These are phyloP conservation scores for Cichorium intybus DNA, from an alignment of 140 eudicot genomes.

Conservation along the genomic window DNA sequence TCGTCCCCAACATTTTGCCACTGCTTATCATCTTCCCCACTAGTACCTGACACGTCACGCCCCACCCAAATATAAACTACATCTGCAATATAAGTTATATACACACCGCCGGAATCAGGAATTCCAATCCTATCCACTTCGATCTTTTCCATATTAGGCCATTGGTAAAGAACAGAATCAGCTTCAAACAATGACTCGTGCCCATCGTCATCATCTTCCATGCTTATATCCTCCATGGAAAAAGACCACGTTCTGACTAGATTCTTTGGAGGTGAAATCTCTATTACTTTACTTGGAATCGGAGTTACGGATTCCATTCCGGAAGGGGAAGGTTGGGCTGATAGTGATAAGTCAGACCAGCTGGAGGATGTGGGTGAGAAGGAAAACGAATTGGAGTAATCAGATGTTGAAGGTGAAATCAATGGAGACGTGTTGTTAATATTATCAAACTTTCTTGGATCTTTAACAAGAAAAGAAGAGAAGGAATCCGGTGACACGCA, in stretches of 20 bases:
- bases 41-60: constrained; percentile 25
- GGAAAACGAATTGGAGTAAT: constrained; percentile 70
- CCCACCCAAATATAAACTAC: constrained; percentile 66
- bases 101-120: constrained; percentile 43
- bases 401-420: constrained; percentile 85
- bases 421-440: constrained; percentile 52
- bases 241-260: constrained; percentile 56
- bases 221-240: constrained; percentile 53
- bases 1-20: constrained; percentile 37
- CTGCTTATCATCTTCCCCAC: constrained; percentile 13
- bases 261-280: constrained; percentile 39
- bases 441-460: constrained; percentile 37
- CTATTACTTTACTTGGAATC: constrained; percentile 24
- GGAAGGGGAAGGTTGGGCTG: constrained; percentile 54
- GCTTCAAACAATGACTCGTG: constrained; percentile 46
- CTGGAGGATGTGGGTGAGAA: constrained; percentile 84
- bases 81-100: constrained; percentile 31
- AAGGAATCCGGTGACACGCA: constrained; percentile 53
- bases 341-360: constrained; percentile 72
- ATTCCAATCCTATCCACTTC: constrained; percentile 35
- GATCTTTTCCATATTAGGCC: constrained; percentile 56
- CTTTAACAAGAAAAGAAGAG: constrained; percentile 43
- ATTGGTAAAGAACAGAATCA: constrained; percentile 40
- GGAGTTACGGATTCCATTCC: constrained; percentile 40
- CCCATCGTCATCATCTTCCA: constrained; percentile 31